phyloP scores from a whole-genome alignment of 352 stramenopile genomes.

The Pythium biforme region DNA sequence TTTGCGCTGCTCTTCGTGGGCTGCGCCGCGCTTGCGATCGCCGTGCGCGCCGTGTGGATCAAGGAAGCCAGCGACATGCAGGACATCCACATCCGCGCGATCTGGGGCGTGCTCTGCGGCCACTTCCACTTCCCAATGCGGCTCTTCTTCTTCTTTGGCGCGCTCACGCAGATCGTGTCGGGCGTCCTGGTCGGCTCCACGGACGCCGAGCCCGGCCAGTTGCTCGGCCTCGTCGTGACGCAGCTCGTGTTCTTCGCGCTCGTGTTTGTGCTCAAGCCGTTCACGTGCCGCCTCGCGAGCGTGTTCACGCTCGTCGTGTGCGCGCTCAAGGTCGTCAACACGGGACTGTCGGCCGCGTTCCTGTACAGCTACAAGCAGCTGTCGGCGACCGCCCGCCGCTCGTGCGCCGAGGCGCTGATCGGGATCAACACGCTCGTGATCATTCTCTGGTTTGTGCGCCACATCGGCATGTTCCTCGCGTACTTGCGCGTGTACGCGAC shows the following conservation, averaged over 20 bases:
- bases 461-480: slow-evolving; percentile 39
- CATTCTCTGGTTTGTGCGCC: slow-evolving; percentile 26
- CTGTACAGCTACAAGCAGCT: slow-evolving; percentile 56
- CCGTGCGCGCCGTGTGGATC: slow-evolving; percentile 47
- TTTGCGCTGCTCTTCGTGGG: slow-evolving; percentile 42
- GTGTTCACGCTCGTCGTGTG: slow-evolving; percentile 54
- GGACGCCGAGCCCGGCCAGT: slow-evolving; percentile 50
- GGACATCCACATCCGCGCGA: slow-evolving; percentile 56
- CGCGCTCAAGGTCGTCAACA: slow-evolving; percentile 61
- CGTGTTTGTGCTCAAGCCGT: slow-evolving; percentile 19
- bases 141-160: slow-evolving; percentile 65
- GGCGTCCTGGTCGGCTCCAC: slow-evolving; percentile 57
- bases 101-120: slow-evolving; percentile 58
- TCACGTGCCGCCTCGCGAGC: slow-evolving; percentile 46
- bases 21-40: slow-evolving; percentile 34
- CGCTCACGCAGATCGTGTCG: slow-evolving; percentile 52
- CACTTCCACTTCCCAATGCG: slow-evolving; percentile 58
- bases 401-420: slow-evolving; percentile 53
- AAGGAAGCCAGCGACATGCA: slow-evolving; percentile 51
- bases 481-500: slow-evolving; percentile 57
- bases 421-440: slow-evolving; percentile 44
- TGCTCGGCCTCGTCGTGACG: slow-evolving; percentile 45
- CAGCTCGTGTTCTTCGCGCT: slow-evolving; percentile 50
- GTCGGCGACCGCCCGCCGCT: slow-evolving; percentile 41
- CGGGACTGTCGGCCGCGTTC: slow-evolving; percentile 51